Evolutionary conservation across 1,139 yeast species (phyloP).

Genomic region (Pichia sp.): DNA sequence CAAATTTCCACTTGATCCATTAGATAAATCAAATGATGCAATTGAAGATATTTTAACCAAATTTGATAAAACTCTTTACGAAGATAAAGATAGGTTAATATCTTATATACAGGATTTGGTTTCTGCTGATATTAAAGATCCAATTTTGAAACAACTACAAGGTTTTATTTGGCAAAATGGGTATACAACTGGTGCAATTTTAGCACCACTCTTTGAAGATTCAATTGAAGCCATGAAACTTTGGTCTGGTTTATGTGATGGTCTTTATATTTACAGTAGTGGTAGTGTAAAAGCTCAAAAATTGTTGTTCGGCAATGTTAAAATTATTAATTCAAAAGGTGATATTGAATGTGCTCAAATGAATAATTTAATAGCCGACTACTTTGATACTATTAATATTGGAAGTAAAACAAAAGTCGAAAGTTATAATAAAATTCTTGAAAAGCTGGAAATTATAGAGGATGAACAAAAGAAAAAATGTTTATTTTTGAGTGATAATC

Average conservation of each 20-base stretch:
- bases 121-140: slow-evolving; percentile 64
- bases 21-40: slow-evolving; percentile 11
- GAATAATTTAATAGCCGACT: slow-evolving; percentile 51
- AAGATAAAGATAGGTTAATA: slow-evolving; percentile 15
- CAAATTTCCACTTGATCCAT: slow-evolving; percentile 33
- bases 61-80: slow-evolving; percentile 37
- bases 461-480: slow-evolving; percentile 27
- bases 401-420: slow-evolving; percentile 58
- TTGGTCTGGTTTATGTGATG: slow-evolving; percentile 27
- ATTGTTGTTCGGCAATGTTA: slow-evolving; percentile 62
- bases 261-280: slow-evolving; percentile 76
- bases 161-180: slow-evolving; percentile 82
- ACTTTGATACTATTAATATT: slow-evolving; percentile 79
- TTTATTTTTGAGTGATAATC: slow-evolving; percentile 72
- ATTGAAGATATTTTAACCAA: slow-evolving; percentile 34
- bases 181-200: slow-evolving; percentile 63
- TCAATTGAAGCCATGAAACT: slow-evolving; percentile 52
- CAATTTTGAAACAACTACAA: slow-evolving; percentile 70
- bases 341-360: slow-evolving; percentile 38
- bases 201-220: slow-evolving; percentile 73
- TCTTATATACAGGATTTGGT: slow-evolving; percentile 54
- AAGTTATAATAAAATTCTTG: slow-evolving; percentile 56
- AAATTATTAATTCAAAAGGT: slow-evolving; percentile 17
- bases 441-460: slow-evolving; percentile 34
- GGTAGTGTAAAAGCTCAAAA: slow-evolving; percentile 87